Conservation (phyloP, 495 filamentous ascomycete genomes). For the Podospora appendiculata region DNA sequence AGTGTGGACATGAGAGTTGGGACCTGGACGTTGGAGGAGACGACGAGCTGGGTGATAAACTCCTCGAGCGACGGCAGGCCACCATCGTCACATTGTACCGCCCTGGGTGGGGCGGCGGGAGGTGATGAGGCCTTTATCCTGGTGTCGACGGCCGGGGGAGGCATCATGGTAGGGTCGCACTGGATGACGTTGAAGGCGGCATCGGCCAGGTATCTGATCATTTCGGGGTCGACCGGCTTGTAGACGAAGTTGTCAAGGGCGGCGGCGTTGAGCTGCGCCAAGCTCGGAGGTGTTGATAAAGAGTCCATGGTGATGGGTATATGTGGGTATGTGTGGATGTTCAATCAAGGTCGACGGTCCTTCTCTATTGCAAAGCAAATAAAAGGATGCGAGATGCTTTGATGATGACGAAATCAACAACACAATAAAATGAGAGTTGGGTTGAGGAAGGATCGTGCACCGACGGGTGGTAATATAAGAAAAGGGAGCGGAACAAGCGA, state of each 20-base stretch:
- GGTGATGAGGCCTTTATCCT: conserved; percentile 47
- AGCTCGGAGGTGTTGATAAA: conserved; percentile 24
- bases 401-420: conserved; percentile 9
- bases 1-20: conserved; percentile 94
- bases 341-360: neutral
- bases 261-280: conserved; percentile 56
- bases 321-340: conserved; percentile 6
- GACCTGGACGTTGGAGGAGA: conserved; percentile 91
- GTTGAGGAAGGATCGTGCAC: conserved; percentile 9
- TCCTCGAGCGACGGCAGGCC: conserved; percentile 69
- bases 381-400: neutral
- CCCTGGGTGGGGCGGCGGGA: conserved; percentile 56
- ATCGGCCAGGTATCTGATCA: conserved; percentile 77
- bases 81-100: conserved; percentile 29
- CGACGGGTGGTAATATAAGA: conserved; percentile 8
- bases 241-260: conserved; percentile 89
- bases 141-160: conserved; percentile 17
- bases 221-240: conserved; percentile 67
- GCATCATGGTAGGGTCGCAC: conserved; percentile 60
- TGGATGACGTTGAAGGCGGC: conserved; percentile 85
- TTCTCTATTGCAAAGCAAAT: neutral
- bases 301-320: conserved; percentile 29
- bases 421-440: conserved; percentile 4
- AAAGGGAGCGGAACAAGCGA: neutral
- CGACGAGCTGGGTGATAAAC: conserved; percentile 87